phyloP scores from a whole-genome alignment of 2,329 filamentous ascomycete genomes.

The Epichloe gansuensis region DNA sequence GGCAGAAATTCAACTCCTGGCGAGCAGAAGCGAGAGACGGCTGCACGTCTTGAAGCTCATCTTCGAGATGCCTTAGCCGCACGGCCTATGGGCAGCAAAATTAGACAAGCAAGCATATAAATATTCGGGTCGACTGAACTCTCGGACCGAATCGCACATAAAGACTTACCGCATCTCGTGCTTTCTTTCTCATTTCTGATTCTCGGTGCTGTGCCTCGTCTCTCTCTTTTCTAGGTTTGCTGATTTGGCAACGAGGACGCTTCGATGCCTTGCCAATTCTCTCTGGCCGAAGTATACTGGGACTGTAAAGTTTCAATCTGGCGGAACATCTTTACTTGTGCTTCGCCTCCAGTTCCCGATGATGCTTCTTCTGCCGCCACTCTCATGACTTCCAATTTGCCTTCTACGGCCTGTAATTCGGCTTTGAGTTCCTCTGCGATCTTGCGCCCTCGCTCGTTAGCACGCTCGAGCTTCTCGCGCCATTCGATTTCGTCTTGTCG shows the following conservation, averaged over 20 bases:
- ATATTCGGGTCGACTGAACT: neutral
- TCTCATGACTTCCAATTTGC: constrained; percentile 80
- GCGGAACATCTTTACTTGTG: constrained; percentile 77
- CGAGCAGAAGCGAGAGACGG: constrained; percentile 52
- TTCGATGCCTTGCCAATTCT: constrained; percentile 97
- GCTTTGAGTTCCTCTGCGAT: constrained; percentile 66
- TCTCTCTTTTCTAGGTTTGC: constrained; percentile 71
- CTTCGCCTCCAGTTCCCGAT: constrained; percentile 67
- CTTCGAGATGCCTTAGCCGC: constrained; percentile 57
- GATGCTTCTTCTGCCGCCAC: constrained; percentile 80
- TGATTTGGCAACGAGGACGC: constrained; percentile 69
- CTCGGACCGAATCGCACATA: neutral
- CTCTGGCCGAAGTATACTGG: constrained; percentile 85
- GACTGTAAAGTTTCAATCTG: constrained; percentile 94
- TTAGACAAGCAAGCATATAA: neutral
- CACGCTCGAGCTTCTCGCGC: constrained; percentile 59
- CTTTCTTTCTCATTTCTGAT: constrained; percentile 77
- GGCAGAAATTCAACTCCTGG: constrained; percentile 49
- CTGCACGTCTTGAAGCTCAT: constrained; percentile 64
- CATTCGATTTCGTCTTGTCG: constrained; percentile 59
- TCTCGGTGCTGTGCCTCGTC: constrained; percentile 78
- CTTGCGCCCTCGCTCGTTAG: constrained; percentile 55
- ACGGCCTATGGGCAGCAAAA: constrained; percentile 35
- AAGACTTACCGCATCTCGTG: constrained; percentile 63
- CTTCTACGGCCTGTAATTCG: constrained; percentile 70